phyloP scores from a whole-genome alignment of 2,329 filamentous ascomycete genomes.

The Rutstroemia sp. region DNA sequence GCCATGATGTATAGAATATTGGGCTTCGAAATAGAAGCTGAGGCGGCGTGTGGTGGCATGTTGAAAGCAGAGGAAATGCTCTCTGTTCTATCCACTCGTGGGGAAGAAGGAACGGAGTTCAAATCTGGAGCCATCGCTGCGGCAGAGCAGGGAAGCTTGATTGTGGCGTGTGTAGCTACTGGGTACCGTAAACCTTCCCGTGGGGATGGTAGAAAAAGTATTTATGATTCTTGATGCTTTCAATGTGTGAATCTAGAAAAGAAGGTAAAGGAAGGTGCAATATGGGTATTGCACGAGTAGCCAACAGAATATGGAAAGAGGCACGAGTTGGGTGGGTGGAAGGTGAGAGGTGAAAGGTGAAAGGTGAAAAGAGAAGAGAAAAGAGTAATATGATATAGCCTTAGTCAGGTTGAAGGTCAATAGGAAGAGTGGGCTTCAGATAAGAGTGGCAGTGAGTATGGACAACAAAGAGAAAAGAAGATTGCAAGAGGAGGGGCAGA shows the following conservation, averaged over 20 bases:
- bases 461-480: too few relatives aligned
- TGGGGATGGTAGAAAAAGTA: not conserved
- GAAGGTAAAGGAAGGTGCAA: not conserved
- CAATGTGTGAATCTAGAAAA: too few relatives aligned
- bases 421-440: too few relatives aligned
- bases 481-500: too few relatives aligned
- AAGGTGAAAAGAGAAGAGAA: too few relatives aligned
- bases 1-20: slow-evolving; percentile 95
- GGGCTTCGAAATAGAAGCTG: slow-evolving; percentile 38
- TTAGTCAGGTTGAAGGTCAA: too few relatives aligned
- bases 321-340: not conserved
- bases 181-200: not conserved
- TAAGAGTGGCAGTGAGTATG: too few relatives aligned
- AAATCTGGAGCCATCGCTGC: slow-evolving; percentile 62
- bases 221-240: too few relatives aligned
- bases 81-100: slow-evolving; percentile 25
- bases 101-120: slow-evolving; percentile 59
- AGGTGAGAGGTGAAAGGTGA: not conserved
- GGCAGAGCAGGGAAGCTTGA: not conserved
- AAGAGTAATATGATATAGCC: too few relatives aligned
- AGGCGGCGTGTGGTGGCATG: slow-evolving; percentile 9
- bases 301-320: not conserved
- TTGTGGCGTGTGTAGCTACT: not conserved
- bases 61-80: slow-evolving; percentile 23
- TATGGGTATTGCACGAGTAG: not conserved